Evolutionary conservation across 2,329 filamentous ascomycete species (phyloP).

Genomic region (Diaporthe vaccinii): DNA sequence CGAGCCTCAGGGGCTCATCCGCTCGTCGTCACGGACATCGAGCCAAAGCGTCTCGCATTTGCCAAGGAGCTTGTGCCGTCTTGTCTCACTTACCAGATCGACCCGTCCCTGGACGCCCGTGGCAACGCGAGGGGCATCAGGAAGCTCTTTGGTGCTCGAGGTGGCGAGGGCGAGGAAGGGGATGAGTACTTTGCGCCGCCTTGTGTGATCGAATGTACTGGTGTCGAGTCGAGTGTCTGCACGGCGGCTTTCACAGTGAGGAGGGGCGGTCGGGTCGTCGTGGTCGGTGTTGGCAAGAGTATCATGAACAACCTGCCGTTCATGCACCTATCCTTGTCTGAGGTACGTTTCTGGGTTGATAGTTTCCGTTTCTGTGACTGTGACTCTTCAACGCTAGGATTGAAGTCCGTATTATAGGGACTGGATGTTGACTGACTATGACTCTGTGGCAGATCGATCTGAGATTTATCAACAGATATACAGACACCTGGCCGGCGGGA

Average conservation of each 20-base stretch:
- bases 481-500: conserved; percentile 77
- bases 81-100: conserved; percentile 67
- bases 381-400: neutral
- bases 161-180: conserved; percentile 40
- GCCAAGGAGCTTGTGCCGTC: conserved; percentile 69
- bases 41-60: conserved; percentile 68
- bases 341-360: conserved; percentile 54
- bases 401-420: neutral
- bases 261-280: conserved; percentile 71
- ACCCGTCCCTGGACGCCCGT: conserved; percentile 58
- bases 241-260: conserved; percentile 70
- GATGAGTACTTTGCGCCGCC: conserved; percentile 70
- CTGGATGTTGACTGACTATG: neutral
- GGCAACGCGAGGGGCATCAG: conserved; percentile 67
- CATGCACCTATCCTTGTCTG: conserved; percentile 74
- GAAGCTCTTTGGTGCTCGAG: conserved; percentile 61
- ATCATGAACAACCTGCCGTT: conserved; percentile 77
- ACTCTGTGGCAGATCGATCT: conserved; percentile 67
- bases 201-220: conserved; percentile 75
- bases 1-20: conserved; percentile 74
- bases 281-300: conserved; percentile 73
- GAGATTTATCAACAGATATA: conserved; percentile 79
- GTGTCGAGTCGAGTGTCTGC: conserved; percentile 73
- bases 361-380: neutral
- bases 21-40: conserved; percentile 74